Evolutionary conservation across 2,329 filamentous ascomycete genomes (phyloP), one percentile per base, ranked within the genome.

Genomic region (Herpotrichia juniperi): DNA sequence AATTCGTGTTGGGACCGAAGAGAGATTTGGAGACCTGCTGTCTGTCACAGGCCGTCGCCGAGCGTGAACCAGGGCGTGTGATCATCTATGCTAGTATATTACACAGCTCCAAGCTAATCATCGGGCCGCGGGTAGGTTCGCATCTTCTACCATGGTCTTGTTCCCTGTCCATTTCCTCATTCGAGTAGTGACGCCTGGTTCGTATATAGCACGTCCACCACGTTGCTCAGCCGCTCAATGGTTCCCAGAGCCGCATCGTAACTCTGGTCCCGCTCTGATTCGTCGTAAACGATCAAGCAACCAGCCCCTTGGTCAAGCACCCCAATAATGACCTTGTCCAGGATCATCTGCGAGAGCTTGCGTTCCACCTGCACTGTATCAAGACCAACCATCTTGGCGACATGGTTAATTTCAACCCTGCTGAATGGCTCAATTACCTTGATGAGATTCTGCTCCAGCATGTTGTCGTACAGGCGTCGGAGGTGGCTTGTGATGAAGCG

Each of bases 351-450:
- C 40, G 91, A 96, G 58, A 99, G 83, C 83, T 99, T 99, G 66
- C 93, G 87, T 85, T 99, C 96, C 54, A 99, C 94, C 79, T 97
- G 93, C 75, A 91, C 88, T 22, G 91, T 96, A 74, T 97, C 94
- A 57, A 99, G 83, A 32, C 93, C 93, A 46, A 99, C 94, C 89
- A 97, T 96, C 81, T 94, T 92, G 63, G 94, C 93, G 67, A 99
- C 91, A 74, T 99, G 94, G 66, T 88, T 89, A 67, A 99, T 96
- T 79, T 99, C 94, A 48, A 99, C 94, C 57, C 93, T 87, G 69
- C 91, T 96, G 79, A 97, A 99, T 19, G 94, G 94, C 82, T 99
- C 94, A 72, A 99, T 99, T 58, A 99, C 94, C 82, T 99, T 97
- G 84, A 97, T 96, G 35, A 99, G 84, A 77, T 99, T 99, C 83